Conservation (phyloP, 1,284 basidiomycete species). For the Ganoderma sinense region DNA sequence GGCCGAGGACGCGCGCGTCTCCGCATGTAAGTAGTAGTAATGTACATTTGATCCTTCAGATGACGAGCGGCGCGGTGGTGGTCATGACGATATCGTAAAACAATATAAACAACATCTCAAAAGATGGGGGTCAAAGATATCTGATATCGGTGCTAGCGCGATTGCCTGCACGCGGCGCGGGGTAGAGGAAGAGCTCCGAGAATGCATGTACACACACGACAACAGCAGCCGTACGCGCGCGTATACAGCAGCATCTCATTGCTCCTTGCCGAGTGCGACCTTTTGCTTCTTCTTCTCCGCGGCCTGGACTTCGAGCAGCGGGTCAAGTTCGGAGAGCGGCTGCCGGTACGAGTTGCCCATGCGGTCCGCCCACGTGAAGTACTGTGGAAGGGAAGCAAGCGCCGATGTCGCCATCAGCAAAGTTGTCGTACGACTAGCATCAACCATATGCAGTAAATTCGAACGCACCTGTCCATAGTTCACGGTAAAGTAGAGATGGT, state of each 20-base stretch:
- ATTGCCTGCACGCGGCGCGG: background rate
- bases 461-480: conserved; percentile 87
- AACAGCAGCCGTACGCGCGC: background rate
- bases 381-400: conserved; percentile 54
- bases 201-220: background rate
- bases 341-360: conserved; percentile 88
- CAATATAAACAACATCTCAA: conserved; percentile 16
- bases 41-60: conserved; percentile 26
- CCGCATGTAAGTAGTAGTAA: conserved; percentile 17
- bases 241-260: conserved; percentile 17
- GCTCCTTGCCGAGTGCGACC: conserved; percentile 31
- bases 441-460: background rate
- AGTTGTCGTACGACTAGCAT: background rate
- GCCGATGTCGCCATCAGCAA: conserved; percentile 6
- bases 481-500: conserved; percentile 95
- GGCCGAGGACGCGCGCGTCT: background rate
- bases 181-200: background rate
- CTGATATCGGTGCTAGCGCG: background rate
- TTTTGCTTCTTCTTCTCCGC: conserved; percentile 33
- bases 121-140: background rate
- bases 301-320: conserved; percentile 72
- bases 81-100: conserved; percentile 19
- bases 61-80: conserved; percentile 4
- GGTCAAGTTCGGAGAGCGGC: conserved; percentile 86
- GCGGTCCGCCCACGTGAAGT: conserved; percentile 96